Percentiles rank a stretch among this genome's conserved stretches.
Conservation (phyloP, 202 grass and related monocot genomes). For the Miscanthus sacchariflorus region DNA sequence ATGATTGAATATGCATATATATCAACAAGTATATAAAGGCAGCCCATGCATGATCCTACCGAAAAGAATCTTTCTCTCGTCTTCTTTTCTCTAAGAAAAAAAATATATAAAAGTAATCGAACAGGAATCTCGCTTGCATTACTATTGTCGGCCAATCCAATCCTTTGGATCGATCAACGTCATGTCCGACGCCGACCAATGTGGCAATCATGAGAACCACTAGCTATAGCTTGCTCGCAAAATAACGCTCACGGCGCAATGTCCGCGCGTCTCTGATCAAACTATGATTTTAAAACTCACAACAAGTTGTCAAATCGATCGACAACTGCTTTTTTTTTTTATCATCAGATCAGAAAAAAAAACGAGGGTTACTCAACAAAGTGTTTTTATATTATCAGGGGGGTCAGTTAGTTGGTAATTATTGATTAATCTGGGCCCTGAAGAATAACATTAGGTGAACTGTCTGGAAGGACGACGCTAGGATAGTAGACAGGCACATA, state of each 20-base stretch:
- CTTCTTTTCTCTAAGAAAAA: neutral
- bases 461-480: conserved; percentile 21
- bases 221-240: neutral
- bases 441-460: conserved; percentile 47
- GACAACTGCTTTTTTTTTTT: neutral
- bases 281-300: neutral
- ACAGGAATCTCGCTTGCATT: conserved; percentile 21
- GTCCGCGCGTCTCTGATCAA: conserved; percentile 39
- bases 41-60: neutral
- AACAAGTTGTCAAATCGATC: conserved; percentile 16
- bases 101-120: neutral
- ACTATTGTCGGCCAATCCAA: conserved; percentile 3
- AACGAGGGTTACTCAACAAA: neutral
- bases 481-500: neutral
- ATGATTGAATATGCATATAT: neutral
- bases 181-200: conserved; percentile 45
- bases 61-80: neutral
- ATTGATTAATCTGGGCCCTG: neutral
- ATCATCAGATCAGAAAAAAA: neutral
- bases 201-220: conserved; percentile 47
- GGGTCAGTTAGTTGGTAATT: conserved; percentile 7
- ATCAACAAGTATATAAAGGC: neutral
- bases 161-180: conserved; percentile 25
- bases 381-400: neutral
- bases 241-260: conserved; percentile 35